Evolutionary conservation across 768 basidiomycete genomes (phyloP), one percentile per base, ranked within the genome.

Genomic region (Naganishia vaughanmartiniae): DNA sequence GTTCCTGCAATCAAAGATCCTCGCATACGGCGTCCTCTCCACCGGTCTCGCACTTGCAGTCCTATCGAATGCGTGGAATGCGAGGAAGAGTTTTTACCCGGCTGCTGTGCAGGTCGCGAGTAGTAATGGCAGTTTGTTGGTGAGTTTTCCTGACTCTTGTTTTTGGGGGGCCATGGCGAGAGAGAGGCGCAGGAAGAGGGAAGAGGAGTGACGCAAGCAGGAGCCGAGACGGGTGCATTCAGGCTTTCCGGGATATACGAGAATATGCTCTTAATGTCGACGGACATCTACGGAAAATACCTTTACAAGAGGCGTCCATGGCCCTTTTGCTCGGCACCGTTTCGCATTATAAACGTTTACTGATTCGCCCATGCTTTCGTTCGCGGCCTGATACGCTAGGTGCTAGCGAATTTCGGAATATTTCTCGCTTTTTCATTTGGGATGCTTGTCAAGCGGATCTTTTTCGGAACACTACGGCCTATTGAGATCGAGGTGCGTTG

Each of bases 111-210:
- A 89, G 77, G 86, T 99, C n/a, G 90, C 92, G 5, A 90, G 90
- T 83, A 94, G 92, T 78, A 92, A 89, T 77, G 88, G 92, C n/a
- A 93, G 91, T 75, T 87, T 94, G 66, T 83, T 99, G 83, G 96
- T 97, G 72, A 72, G 88, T 65, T 51, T 39, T 28, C 21, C 42
- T n/a, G 3, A 24, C 56, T 28, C 28, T 19, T 34, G 33, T 17
- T 36, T 1, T 14, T n/a, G 10, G 21, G 1, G 2, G 28, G 0
- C 9, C 24, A 33, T 60, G 36, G 15, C 26, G 54, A 33, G 21
- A 26, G 9, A 5, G 24, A 9, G n/a, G 48, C 14, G 12, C 14
- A 21, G 46, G 57, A 65, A 54, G 24, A 31, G 45, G n/a, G 31
- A 42, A n/a, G 34, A 5, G 26, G 0, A 7, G 17, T 6, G 51